These are phyloP conservation scores for Yamadazyma siamensis DNA, from an alignment of 1,139 yeast species.

Conservation along the genomic window DNA sequence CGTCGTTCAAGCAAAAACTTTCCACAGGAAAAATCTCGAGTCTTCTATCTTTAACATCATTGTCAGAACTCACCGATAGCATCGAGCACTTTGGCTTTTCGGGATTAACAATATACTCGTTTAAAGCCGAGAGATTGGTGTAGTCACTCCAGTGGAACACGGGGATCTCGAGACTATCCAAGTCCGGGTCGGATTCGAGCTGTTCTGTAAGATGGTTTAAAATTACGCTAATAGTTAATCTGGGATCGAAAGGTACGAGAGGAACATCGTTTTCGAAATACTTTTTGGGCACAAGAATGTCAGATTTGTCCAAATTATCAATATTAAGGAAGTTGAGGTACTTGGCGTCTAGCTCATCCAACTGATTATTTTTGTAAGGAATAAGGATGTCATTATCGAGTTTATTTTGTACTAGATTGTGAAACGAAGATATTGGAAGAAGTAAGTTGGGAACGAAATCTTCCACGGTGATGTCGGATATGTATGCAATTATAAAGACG, in stretches of 20 bases:
- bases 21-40: conserved; percentile 17
- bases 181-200: conserved; percentile 6
- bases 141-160: conserved; percentile 40
- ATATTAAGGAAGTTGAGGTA: not conserved
- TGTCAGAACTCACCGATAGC: conserved; percentile 20
- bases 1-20: conserved; percentile 28
- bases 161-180: conserved; percentile 12
- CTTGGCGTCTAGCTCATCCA: conserved; percentile 1
- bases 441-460: conserved; percentile 3
- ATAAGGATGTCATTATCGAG: conserved; percentile 3
- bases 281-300: conserved; percentile 4
- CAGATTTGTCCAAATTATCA: conserved; percentile 1
- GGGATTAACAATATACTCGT: conserved; percentile 15
- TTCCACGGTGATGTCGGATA: conserved; percentile 11
- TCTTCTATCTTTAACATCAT: conserved; percentile 14
- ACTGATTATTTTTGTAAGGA: conserved; percentile 5
- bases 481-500: conserved; percentile 12
- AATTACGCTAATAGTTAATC: conserved; percentile 28
- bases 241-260: conserved; percentile 27
- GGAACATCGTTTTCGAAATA: conserved; percentile 5
- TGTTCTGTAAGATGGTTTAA: conserved; percentile 17
- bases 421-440: not conserved
- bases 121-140: conserved; percentile 24
- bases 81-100: conserved; percentile 19
- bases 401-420: conserved; percentile 1